Conservation (phyloP, 2,329 filamentous ascomycete genomes). For the Botrytis medusae region DNA sequence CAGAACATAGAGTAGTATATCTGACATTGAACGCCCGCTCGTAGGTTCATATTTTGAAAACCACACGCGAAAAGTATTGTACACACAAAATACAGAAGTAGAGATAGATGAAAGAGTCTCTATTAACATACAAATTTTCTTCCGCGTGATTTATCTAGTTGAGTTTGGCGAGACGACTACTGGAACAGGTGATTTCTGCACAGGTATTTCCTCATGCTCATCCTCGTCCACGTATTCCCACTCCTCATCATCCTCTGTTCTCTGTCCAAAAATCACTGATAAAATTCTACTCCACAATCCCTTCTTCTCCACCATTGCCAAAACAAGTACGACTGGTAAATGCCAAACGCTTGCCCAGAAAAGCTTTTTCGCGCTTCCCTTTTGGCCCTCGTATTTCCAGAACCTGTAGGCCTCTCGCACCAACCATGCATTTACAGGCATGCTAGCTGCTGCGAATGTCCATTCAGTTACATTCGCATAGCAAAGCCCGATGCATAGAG, state of each 20-base stretch:
- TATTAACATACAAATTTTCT: background rate
- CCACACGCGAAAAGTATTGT: background rate
- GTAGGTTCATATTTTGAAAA: background rate
- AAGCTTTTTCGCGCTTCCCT: slow-evolving; percentile 76
- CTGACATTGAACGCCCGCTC: background rate
- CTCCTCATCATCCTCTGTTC: slow-evolving; percentile 55
- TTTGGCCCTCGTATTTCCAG: slow-evolving; percentile 74
- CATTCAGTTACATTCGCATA: slow-evolving; percentile 80
- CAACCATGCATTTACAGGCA: slow-evolving; percentile 84
- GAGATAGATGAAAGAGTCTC: background rate
- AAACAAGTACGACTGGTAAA: slow-evolving; percentile 81
- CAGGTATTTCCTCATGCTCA: slow-evolving; percentile 18
- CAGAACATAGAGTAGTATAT: background rate
- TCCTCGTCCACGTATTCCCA: slow-evolving; percentile 48
- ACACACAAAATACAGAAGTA: background rate
- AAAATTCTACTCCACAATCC: slow-evolving; percentile 86
- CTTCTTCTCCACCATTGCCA: slow-evolving; percentile 91
- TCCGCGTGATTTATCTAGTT: background rate
- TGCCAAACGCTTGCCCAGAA: slow-evolving; percentile 99
- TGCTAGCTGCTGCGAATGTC: slow-evolving; percentile 78
- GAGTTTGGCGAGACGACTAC: background rate
- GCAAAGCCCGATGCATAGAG: slow-evolving; percentile 79
- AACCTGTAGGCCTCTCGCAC: slow-evolving; percentile 76
- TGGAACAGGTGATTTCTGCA: background rate
- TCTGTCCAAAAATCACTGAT: slow-evolving; percentile 61